Evolutionary conservation across 2,329 filamentous ascomycete genomes (phyloP).

Genomic region (Rhytidhysteron rufulum): DNA sequence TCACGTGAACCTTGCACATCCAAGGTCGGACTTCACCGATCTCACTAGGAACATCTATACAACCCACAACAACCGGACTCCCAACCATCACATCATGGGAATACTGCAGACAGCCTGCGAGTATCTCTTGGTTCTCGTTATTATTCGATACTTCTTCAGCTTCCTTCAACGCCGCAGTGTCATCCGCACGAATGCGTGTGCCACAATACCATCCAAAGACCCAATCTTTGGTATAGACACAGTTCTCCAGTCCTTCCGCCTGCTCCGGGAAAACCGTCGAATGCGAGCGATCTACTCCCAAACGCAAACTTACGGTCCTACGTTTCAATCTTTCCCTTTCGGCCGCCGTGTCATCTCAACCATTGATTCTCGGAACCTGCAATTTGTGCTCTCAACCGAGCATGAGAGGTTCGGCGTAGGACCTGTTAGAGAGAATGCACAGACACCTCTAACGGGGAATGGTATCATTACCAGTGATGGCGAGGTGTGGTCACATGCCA

Average conservation of each 20-base stretch:
- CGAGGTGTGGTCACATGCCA: constrained; percentile 7
- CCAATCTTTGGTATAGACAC: neutral
- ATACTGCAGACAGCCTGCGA: neutral
- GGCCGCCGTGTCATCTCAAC: constrained; percentile 10
- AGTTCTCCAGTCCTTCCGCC: neutral
- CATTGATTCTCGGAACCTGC: constrained; percentile 9
- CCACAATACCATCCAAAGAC: neutral
- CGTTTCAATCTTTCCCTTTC: constrained; percentile 12
- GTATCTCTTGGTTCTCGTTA: neutral
- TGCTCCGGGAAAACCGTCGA: neutral
- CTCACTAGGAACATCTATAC: neutral
- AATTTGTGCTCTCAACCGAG: constrained; percentile 8
- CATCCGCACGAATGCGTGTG: neutral
- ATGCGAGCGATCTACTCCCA: neutral
- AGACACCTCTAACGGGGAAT: constrained; percentile 7
- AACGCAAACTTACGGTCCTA: constrained; percentile 4
- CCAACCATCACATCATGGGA: neutral
- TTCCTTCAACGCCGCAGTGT: neutral
- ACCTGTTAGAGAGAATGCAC: constrained; percentile 5
- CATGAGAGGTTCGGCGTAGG: constrained; percentile 13
- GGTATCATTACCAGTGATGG: constrained; percentile 14
- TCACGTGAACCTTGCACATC: neutral
- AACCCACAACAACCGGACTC: neutral
- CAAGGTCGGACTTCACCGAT: neutral
- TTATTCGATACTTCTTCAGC: neutral